These are phyloP conservation scores for Populus ilicifolia DNA, from an alignment of 345 rosid species.

Conservation along the genomic window DNA sequence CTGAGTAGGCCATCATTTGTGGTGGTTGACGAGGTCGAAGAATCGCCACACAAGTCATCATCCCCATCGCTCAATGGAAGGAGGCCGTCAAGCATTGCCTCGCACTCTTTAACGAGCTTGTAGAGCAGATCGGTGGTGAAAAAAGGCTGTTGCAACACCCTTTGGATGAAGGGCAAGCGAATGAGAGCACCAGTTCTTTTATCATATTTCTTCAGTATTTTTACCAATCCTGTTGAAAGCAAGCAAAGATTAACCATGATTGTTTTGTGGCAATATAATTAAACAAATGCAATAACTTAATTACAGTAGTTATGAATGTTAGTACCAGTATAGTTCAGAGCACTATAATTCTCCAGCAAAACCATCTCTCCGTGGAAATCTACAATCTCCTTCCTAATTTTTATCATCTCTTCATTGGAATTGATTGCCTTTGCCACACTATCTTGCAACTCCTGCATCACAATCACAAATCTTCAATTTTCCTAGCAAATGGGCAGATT, in stretches of 20 bases:
- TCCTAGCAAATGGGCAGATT: neutral
- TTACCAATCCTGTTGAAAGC: constrained; percentile 61
- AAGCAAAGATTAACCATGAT: neutral
- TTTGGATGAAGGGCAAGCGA: constrained; percentile 86
- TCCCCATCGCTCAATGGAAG: constrained; percentile 42
- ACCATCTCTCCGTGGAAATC: constrained; percentile 98
- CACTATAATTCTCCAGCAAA: constrained; percentile 84
- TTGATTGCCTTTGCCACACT: constrained; percentile 53
- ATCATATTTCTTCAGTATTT: constrained; percentile 91
- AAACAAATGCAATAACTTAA: neutral
- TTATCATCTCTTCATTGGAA: constrained; percentile 53
- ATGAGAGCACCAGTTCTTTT: constrained; percentile 90
- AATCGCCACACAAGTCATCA: constrained; percentile 22
- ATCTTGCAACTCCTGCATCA: constrained; percentile 71
- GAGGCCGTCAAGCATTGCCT: constrained; percentile 69
- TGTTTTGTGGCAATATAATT: neutral
- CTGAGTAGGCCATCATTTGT: constrained; percentile 22
- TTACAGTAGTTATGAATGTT: neutral
- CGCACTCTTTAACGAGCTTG: constrained; percentile 79
- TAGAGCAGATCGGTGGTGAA: constrained; percentile 81
- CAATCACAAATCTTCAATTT: constrained; percentile 5
- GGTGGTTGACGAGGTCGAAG: constrained; percentile 38
- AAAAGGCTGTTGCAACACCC: constrained; percentile 87
- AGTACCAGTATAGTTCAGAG: constrained; percentile 90
- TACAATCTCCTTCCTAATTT: constrained; percentile 73